Percentiles rank a stretch among this genome's conserved stretches.
phyloP scores from a whole-genome alignment of 1,139 yeast genomes.

The Taphrina flavorubra region DNA sequence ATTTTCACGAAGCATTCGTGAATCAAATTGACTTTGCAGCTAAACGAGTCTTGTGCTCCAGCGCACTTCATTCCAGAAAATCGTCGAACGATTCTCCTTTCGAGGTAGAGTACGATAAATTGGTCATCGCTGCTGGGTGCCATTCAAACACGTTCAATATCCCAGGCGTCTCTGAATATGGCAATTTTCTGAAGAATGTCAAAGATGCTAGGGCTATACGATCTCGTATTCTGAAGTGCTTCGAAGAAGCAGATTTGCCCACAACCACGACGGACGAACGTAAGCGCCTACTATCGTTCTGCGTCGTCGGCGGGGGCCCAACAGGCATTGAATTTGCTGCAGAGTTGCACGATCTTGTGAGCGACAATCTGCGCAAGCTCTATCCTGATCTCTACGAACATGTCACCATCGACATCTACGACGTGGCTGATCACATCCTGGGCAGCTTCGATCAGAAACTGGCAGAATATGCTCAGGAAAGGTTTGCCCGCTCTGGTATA shows the following conservation, averaged over 20 bases:
- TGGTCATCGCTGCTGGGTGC: conserved; percentile 69
- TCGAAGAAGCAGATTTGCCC: conserved; percentile 58
- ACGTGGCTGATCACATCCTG: conserved; percentile 66
- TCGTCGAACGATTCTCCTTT: conserved; percentile 46
- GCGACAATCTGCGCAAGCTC: conserved; percentile 80
- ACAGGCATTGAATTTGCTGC: conserved; percentile 75
- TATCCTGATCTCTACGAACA: conserved; percentile 52
- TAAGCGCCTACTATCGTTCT: conserved; percentile 63
- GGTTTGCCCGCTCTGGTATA: conserved; percentile 64
- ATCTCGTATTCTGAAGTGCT: conserved; percentile 59
- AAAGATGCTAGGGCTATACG: conserved; percentile 64
- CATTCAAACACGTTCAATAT: conserved; percentile 69
- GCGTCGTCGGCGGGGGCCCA: conserved; percentile 74
- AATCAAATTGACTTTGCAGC: conserved; percentile 10
- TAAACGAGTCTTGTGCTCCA: conserved; percentile 8
- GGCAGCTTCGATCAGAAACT: conserved; percentile 68
- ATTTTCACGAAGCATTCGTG: conserved; percentile 31
- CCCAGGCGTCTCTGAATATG: conserved; percentile 61
- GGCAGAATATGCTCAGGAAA: conserved; percentile 65
- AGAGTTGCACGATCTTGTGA: conserved; percentile 89
- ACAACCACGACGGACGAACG: conserved; percentile 59
- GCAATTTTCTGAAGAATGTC: conserved; percentile 65
- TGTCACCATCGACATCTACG: conserved; percentile 66
- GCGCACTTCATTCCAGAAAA: conserved; percentile 17
- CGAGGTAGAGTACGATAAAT: conserved; percentile 66